Conservation (phyloP, 2,329 filamentous ascomycete species). For the Botrytis elliptica region DNA sequence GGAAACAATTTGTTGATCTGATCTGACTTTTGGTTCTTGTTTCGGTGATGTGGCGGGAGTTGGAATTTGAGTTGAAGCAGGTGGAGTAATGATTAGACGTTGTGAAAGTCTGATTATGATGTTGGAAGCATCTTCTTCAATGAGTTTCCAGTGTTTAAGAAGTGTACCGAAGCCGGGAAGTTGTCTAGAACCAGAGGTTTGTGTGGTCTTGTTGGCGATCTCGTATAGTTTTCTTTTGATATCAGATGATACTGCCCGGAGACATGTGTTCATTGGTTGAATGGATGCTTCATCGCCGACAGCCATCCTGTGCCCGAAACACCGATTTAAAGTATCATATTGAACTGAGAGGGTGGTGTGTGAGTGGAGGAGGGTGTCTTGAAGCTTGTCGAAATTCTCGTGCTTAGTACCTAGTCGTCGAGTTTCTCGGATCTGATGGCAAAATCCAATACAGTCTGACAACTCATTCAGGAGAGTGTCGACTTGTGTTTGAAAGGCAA, state of each 20-base stretch:
- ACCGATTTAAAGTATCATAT: conserved; percentile 12
- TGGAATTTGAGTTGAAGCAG: background rate
- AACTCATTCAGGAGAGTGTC: conserved; percentile 10
- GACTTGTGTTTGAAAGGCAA: conserved; percentile 6
- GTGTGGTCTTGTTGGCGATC: background rate
- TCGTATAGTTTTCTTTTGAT: conserved; percentile 13
- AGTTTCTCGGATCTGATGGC: conserved; percentile 10
- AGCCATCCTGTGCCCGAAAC: conserved; percentile 11
- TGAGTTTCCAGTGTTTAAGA: conserved; percentile 13
- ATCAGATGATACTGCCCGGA: conserved; percentile 10
- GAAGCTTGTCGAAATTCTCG: conserved; percentile 15
- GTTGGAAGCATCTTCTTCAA: conserved; percentile 9
- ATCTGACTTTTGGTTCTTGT: conserved; percentile 2
- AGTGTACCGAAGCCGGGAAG: conserved; percentile 9
- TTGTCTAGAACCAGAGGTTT: background rate
- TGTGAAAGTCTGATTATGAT: conserved; percentile 4
- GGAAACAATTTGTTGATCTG: conserved; percentile 6
- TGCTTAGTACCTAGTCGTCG: conserved; percentile 16
- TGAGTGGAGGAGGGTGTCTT: background rate
- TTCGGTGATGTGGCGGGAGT: background rate
- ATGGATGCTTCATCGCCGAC: conserved; percentile 5
- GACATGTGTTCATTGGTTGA: conserved; percentile 7
- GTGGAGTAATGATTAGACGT: conserved; percentile 16
- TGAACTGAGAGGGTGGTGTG: background rate
- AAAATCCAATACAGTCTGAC: conserved; percentile 12